Percentiles rank a stretch among this genome's conserved stretches.
Conservation (phyloP, 495 filamentous ascomycete species). For the Tuber brumale region DNA sequence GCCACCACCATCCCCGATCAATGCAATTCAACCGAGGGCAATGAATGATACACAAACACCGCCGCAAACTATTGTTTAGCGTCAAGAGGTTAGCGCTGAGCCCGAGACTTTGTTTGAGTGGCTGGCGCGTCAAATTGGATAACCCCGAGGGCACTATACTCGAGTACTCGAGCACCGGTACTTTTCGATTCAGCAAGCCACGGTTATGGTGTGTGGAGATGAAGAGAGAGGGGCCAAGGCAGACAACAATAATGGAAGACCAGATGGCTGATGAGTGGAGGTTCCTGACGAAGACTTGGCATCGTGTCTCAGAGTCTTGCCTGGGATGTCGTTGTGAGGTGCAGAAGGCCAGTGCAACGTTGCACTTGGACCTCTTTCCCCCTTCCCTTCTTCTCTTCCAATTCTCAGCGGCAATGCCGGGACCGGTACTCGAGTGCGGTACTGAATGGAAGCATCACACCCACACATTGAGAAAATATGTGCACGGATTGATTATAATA, state of each 20-base stretch:
- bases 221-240: background rate
- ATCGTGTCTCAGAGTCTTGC: background rate
- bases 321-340: background rate
- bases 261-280: background rate
- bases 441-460: background rate
- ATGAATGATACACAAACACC: background rate
- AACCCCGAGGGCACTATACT: background rate
- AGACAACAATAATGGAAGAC: background rate
- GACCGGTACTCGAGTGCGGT: background rate
- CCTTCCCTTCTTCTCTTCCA: background rate
- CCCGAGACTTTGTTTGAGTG: background rate
- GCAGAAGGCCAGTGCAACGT: background rate
- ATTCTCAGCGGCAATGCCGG: background rate
- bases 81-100: background rate
- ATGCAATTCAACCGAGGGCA: background rate
- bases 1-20: background rate
- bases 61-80: background rate
- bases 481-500: background rate
- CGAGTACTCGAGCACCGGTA: too few relatives aligned
- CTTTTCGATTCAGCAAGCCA: background rate
- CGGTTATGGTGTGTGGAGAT: background rate
- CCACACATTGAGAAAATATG: background rate
- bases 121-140: background rate
- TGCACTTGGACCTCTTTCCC: background rate
- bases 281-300: background rate